A percentile compares a stretch with the other conserved stretches of the same genome.
These are phyloP conservation scores for Phytophthora pseudosyringae DNA, from an alignment of 352 stramenopile species.

Conservation along the genomic window DNA sequence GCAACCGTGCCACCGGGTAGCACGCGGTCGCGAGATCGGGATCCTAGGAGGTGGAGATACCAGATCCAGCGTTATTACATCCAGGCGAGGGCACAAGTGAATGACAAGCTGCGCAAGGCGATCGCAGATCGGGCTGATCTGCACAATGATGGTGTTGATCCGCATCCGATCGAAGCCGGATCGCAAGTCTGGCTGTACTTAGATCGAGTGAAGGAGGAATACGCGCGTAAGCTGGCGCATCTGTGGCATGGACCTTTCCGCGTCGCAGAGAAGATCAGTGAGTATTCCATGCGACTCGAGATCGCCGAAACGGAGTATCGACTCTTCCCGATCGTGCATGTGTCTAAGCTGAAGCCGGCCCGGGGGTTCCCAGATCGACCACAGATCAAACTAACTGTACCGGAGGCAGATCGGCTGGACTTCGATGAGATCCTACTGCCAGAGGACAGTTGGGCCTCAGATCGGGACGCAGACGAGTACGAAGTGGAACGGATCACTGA, in stretches of 20 bases:
- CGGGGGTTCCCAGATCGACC: neutral
- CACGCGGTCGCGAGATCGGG: neutral
- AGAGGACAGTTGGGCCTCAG: slow-evolving; percentile 3
- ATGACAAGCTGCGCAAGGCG: too few species aligned
- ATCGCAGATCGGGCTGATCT: neutral
- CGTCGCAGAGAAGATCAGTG: slow-evolving; percentile 18
- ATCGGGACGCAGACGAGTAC: too few species aligned
- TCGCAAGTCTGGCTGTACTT: slow-evolving; percentile 13
- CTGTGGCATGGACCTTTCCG: slow-evolving; percentile 38
- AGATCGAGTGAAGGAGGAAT: slow-evolving; percentile 6
- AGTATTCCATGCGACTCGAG: slow-evolving; percentile 18
- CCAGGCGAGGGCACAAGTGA: too few species aligned
- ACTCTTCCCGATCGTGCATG: slow-evolving; percentile 24
- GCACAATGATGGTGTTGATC: neutral
- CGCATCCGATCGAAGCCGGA: slow-evolving; percentile 1
- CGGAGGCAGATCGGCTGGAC: too few species aligned
- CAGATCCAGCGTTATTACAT: neutral
- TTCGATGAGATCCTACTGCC: neutral
- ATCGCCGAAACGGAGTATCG: too few species aligned
- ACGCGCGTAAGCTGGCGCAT: neutral
- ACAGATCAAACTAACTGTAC: too few species aligned
- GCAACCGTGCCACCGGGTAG: slow-evolving; percentile 10
- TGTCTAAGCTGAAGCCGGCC: slow-evolving; percentile 32
- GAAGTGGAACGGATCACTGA: too few species aligned
- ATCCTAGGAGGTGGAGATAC: slow-evolving; percentile 4